phyloP scores from a whole-genome alignment of 1,284 basidiomycete genomes.

The Trichosporon ovoides region DNA sequence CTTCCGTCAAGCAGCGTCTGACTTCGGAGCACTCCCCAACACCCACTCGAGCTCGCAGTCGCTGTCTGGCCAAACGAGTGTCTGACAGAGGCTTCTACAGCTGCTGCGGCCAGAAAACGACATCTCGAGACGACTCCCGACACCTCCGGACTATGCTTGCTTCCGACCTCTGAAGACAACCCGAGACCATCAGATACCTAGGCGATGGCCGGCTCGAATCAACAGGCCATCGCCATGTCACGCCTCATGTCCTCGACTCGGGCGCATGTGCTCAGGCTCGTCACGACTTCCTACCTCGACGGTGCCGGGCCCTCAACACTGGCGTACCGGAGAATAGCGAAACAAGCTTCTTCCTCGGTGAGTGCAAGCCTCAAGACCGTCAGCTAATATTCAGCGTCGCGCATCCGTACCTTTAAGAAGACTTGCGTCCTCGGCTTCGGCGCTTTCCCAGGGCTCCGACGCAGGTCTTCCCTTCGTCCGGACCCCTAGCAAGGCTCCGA shows the following conservation, averaged over 20 bases:
- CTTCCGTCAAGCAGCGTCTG: constrained; percentile 5
- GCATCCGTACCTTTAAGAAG: constrained; percentile 7
- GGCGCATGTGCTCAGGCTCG: constrained; percentile 19
- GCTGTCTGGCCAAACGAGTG: too few species aligned
- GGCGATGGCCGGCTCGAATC: constrained; percentile 22
- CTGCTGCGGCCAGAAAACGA: background rate
- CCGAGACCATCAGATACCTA: background rate
- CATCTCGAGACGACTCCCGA: background rate
- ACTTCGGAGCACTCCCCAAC: background rate
- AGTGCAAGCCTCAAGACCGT: background rate
- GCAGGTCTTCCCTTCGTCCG: constrained; percentile 1
- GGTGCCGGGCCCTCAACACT: constrained; percentile 9
- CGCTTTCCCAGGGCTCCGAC: background rate
- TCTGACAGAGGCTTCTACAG: too few species aligned
- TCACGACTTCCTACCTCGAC: constrained; percentile 19
- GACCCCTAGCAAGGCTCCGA: constrained; percentile 3
- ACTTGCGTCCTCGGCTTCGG: constrained; percentile 13
- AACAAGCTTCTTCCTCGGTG: background rate
- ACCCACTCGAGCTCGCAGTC: background rate
- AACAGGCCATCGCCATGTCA: constrained; percentile 22
- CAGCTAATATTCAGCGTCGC: background rate
- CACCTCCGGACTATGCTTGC: background rate
- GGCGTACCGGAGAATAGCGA: background rate
- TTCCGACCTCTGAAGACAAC: background rate
- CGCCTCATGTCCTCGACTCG: constrained; percentile 16